phyloP scores from a whole-genome alignment of 768 basidiomycete species.

The Daedaleopsis sinensis region DNA sequence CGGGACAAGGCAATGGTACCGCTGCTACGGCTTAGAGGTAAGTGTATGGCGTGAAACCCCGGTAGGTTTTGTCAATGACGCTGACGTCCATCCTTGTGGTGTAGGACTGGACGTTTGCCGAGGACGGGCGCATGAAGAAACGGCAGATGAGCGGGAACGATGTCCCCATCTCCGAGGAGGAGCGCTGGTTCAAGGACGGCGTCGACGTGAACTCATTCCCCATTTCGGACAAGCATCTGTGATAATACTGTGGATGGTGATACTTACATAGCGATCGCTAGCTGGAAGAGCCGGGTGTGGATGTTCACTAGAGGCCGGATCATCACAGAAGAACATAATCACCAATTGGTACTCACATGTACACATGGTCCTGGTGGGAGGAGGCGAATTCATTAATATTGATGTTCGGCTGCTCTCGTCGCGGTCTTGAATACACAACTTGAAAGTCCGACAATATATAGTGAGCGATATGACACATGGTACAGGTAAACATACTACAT shows the following conservation, averaged over 20 bases:
- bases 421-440: neutral
- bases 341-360: no score
- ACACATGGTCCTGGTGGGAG: no score
- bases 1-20: conserved; percentile 42
- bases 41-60: conserved; percentile 5
- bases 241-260: no score
- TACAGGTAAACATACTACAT: neutral
- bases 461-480: neutral
- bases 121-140: conserved; percentile 54
- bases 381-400: no score
- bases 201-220: conserved; percentile 42
- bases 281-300: no score
- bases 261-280: no score
- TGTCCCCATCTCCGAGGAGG: conserved; percentile 45
- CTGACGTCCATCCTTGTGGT: no score
- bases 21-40: conserved; percentile 50
- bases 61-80: neutral
- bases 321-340: no score
- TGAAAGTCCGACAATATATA: neutral
- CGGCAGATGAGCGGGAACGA: conserved; percentile 56
- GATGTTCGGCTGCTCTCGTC: no score
- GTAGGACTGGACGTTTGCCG: conserved; percentile 59
- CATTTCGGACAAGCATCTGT: conserved; percentile 35
- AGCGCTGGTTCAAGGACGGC: conserved; percentile 56
- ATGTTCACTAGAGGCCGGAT: no score